Percentiles rank a stretch among this genome's conserved stretches.
These are phyloP conservation scores for Marchantia polymorpha DNA, from an alignment of 225 moss, liverwort and hornwort species.

Conservation along the genomic window DNA sequence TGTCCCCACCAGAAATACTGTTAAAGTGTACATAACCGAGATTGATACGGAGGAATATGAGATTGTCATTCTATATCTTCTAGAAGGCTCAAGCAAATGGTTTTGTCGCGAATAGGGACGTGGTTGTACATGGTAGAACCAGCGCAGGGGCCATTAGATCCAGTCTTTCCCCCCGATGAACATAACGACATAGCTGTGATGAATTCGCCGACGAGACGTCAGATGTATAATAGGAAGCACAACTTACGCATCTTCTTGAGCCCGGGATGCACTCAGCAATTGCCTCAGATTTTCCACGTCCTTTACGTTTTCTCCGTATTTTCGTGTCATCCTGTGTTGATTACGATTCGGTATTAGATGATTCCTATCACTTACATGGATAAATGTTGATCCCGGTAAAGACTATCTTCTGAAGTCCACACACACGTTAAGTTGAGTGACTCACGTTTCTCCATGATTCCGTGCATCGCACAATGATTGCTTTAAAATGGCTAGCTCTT, in stretches of 20 bases:
- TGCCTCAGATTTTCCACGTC: constrained; percentile 34
- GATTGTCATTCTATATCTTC: too few species aligned
- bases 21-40: too few species aligned
- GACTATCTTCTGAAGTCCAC: background rate
- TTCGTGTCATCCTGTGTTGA: constrained; percentile 27
- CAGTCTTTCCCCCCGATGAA: too few species aligned
- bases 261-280: constrained; percentile 21
- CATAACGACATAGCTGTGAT: background rate
- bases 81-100: too few species aligned
- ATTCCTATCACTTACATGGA: background rate
- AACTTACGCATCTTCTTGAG: constrained; percentile 40
- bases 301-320: constrained; percentile 25
- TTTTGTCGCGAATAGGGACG: too few species aligned
- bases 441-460: constrained; percentile 41
- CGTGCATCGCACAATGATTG: constrained; percentile 46
- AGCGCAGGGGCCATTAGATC: too few species aligned
- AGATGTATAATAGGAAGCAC: background rate
- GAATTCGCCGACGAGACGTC: background rate
- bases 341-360: background rate
- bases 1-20: too few species aligned
- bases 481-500: constrained; percentile 39
- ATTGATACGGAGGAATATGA: too few species aligned
- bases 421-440: background rate
- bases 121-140: too few species aligned
- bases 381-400: background rate